Evolutionary conservation across 805 yeast genomes (phyloP).

Genomic region (Starmerella bombicola): DNA sequence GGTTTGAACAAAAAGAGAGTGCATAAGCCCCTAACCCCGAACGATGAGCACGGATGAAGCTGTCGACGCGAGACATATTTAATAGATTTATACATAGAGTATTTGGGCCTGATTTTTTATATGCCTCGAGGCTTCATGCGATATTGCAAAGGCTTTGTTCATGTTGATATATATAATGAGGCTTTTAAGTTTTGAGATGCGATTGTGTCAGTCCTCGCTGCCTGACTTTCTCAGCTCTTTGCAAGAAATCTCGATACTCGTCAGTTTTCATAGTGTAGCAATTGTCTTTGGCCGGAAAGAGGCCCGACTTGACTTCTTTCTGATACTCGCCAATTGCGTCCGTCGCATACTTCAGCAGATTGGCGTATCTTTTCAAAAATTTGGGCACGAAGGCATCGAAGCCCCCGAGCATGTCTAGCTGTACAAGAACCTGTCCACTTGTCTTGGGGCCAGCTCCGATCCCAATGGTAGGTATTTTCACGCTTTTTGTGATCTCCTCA

Average conservation of each 20-base stretch:
- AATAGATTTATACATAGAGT: too few relatives aligned
- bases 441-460: slow-evolving; percentile 85
- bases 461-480: slow-evolving; percentile 76
- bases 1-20: too few relatives aligned
- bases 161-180: too few relatives aligned
- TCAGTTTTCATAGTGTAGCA: slow-evolving; percentile 59
- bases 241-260: slow-evolving; percentile 37
- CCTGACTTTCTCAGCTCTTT: too few relatives aligned
- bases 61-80: too few relatives aligned
- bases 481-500: slow-evolving; percentile 42
- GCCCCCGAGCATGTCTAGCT: slow-evolving; percentile 66
- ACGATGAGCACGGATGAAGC: too few relatives aligned
- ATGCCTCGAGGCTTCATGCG: too few relatives aligned
- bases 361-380: slow-evolving; percentile 61
- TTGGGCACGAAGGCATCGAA: slow-evolving; percentile 45
- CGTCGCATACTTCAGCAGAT: slow-evolving; percentile 39
- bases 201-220: too few relatives aligned
- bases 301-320: slow-evolving; percentile 41
- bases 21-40: too few relatives aligned
- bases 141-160: too few relatives aligned
- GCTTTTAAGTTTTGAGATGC: too few relatives aligned
- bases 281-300: slow-evolving; percentile 55
- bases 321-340: slow-evolving; percentile 43
- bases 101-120: too few relatives aligned
- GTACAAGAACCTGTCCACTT: slow-evolving; percentile 83